phyloP scores from a whole-genome alignment of 2,329 filamentous ascomycete genomes.

The Alternaria conjuncta region DNA sequence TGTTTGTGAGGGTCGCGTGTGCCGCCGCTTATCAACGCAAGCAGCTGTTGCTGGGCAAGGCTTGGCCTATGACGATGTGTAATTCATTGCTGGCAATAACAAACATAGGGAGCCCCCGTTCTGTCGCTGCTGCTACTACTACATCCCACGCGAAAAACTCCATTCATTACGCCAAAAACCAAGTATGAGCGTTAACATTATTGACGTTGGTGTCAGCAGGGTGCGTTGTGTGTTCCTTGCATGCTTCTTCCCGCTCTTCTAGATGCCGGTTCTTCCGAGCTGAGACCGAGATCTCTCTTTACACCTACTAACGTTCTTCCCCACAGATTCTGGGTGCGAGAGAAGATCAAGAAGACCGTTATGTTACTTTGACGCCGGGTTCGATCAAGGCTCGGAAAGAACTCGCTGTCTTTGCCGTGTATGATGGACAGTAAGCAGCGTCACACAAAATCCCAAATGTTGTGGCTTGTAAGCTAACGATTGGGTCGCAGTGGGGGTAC shows the following conservation, averaged over 20 bases:
- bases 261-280: conserved; percentile 4
- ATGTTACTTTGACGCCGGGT: conserved; percentile 23
- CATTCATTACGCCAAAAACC: background rate
- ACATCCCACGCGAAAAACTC: background rate
- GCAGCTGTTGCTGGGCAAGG: conserved; percentile 9
- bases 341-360: conserved; percentile 32
- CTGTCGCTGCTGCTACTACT: background rate
- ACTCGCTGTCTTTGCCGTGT: conserved; percentile 30
- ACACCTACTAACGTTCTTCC: conserved; percentile 16
- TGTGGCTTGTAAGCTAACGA: conserved; percentile 8
- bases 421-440: conserved; percentile 32
- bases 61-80: conserved; percentile 18
- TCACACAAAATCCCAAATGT: background rate
- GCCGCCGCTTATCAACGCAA: conserved; percentile 11
- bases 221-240: conserved; percentile 13
- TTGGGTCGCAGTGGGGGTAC: conserved; percentile 22
- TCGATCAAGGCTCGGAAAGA: conserved; percentile 29
- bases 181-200: conserved; percentile 19
- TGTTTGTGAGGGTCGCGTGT: conserved; percentile 17
- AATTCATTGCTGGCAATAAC: no score
- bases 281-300: background rate
- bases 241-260: background rate
- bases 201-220: conserved; percentile 24
- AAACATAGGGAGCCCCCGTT: background rate
- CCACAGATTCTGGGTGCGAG: conserved; percentile 30